These are phyloP conservation scores for Kregervanrija pseudodelftensis DNA, from an alignment of 805 yeast species.

Conservation along the genomic window DNA sequence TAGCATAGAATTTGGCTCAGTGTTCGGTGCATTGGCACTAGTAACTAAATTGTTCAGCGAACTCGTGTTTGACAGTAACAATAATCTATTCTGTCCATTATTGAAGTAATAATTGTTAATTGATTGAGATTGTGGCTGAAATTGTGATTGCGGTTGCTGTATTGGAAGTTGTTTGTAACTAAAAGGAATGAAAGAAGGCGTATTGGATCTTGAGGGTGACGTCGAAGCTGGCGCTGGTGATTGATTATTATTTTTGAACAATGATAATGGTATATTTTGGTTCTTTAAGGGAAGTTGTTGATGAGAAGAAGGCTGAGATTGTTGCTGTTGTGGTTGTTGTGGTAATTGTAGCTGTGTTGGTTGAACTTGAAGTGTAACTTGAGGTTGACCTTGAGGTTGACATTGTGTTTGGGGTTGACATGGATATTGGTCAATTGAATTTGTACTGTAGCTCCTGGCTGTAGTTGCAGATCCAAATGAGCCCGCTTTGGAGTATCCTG, in stretches of 20 bases:
- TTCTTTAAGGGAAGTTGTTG: slow-evolving; percentile 1
- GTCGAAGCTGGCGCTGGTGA: slow-evolving; percentile 13
- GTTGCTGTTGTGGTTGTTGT: slow-evolving; percentile 5
- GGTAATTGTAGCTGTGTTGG: slow-evolving; percentile 1
- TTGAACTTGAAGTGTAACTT: neutral
- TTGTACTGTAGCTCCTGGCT: neutral
- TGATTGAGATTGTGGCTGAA: no score
- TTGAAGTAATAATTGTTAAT: no score
- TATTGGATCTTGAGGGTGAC: slow-evolving; percentile 20
- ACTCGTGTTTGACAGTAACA: no score
- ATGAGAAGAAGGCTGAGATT: slow-evolving; percentile 5
- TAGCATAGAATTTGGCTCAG: no score
- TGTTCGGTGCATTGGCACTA: no score
- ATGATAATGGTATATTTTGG: neutral
- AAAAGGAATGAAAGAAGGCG: slow-evolving; percentile 5
- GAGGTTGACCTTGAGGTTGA: neutral
- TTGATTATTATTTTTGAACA: neutral
- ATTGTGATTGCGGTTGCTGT: no score
- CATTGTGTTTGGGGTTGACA: neutral
- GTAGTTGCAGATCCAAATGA: no score
- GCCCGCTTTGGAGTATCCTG: neutral
- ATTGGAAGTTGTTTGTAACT: no score
- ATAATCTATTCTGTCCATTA: no score
- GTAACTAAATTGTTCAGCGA: no score
- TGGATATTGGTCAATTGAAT: neutral